Base-by-base conservation (phyloP, 768 basidiomycete species). In the Lyophyllum semitale region DNA sequence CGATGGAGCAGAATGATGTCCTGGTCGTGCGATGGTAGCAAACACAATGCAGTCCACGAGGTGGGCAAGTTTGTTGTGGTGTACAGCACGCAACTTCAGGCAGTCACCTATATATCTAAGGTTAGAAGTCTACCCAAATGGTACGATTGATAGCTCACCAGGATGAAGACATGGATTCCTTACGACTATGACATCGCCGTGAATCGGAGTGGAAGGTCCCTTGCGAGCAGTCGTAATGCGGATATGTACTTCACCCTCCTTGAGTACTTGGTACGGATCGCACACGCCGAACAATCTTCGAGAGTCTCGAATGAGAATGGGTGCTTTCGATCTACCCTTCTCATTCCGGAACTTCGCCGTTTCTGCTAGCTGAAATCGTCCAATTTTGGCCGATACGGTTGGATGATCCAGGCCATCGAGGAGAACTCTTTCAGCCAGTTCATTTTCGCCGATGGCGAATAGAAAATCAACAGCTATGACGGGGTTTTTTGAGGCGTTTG, bases 111-210 rank as follows among this genome's bases (percentile, higher is more conserved):
- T 29, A 45, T 5, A 17, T 20, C 15, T 41, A 8, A 25, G 29
- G 43, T 38, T 25, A 6, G 4, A 27, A 33, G 33, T 26, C 29
- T 4, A 8, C 8, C 18, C 20, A 8, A 17, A 17, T 30, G 1
- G 25, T 18, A 38, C 15, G 9, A 18, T 38, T 2, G n/a, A 38
- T n/a, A 2, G 55, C 69, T 4, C 48, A 83, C 84, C 86, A 20
- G 87, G 85, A 67, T 88, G 84, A 42, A 88, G 74, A 58, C 86
- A 89, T 0, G 87, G 87, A 63, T 89, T 89, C 20, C 85, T 72
- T 4, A 87, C 84, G 4, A 88, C 80, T 4, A 88, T 70, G 0
- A 87, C 84, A 59, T 87, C 83, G 0, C 79, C 77, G 57, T 86
- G 79, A 35, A 83, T 83, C 1, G 80, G 75, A 0, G 85, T 85